These are phyloP conservation scores for Ramularia endophylla DNA, from an alignment of 2,329 filamentous ascomycete genomes.

Conservation along the genomic window DNA sequence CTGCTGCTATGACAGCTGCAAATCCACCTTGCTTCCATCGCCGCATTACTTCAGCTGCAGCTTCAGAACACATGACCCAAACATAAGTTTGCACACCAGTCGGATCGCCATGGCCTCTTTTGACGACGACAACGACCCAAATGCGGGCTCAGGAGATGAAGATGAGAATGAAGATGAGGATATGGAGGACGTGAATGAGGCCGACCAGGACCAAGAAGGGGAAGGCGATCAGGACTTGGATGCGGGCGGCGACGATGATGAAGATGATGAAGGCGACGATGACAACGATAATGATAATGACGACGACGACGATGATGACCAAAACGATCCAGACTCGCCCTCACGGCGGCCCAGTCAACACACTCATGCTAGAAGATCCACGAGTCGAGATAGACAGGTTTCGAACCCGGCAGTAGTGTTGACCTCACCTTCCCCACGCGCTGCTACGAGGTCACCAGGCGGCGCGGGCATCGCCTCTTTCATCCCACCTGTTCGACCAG, in stretches of 20 bases:
- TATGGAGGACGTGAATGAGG: constrained; percentile 38
- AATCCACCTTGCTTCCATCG: too few relatives aligned
- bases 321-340: constrained; percentile 43
- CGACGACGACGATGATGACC: constrained; percentile 32
- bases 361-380: constrained; percentile 10
- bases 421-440: constrained; percentile 42
- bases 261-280: constrained; percentile 37
- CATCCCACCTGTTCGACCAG: constrained; percentile 54
- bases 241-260: constrained; percentile 33
- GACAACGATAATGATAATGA: constrained; percentile 32
- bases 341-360: constrained; percentile 31
- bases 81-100: not conserved
- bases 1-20: too few relatives aligned
- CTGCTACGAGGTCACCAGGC: constrained; percentile 28
- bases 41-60: too few relatives aligned
- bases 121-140: constrained; percentile 39
- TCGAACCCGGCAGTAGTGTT: constrained; percentile 38
- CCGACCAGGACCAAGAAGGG: constrained; percentile 31
- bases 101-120: constrained; percentile 38
- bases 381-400: constrained; percentile 3
- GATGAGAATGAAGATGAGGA: constrained; percentile 42
- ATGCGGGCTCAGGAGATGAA: constrained; percentile 35
- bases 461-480: constrained; percentile 21
- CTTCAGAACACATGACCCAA: too few relatives aligned
- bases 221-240: constrained; percentile 34